Evolutionary conservation across 2,329 filamentous ascomycete species (phyloP).

Genomic region (Trichoderma cornu-damae): DNA sequence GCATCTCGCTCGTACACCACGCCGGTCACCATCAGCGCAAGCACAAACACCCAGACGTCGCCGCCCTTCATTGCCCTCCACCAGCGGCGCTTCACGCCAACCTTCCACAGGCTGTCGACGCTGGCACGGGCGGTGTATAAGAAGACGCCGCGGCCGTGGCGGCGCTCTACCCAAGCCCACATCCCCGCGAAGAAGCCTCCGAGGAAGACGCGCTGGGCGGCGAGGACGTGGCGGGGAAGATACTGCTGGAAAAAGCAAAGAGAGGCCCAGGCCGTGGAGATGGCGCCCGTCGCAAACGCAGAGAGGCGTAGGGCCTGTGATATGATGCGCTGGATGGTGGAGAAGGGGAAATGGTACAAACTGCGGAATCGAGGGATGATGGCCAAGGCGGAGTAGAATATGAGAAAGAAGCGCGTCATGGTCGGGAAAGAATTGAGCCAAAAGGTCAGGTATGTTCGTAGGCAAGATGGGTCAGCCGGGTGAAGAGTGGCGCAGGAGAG

Average conservation of each 20-base stretch:
- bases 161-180: slow-evolving; percentile 73
- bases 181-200: slow-evolving; percentile 80
- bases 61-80: slow-evolving; percentile 79
- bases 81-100: slow-evolving; percentile 83
- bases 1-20: slow-evolving; percentile 70
- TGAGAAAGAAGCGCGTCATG: slow-evolving; percentile 70
- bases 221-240: slow-evolving; percentile 67
- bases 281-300: slow-evolving; percentile 69
- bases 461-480: slow-evolving; percentile 80
- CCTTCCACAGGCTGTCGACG: slow-evolving; percentile 83
- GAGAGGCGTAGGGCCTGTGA: slow-evolving; percentile 67
- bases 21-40: slow-evolving; percentile 72
- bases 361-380: slow-evolving; percentile 62
- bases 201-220: slow-evolving; percentile 84
- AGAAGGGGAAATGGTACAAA: slow-evolving; percentile 64
- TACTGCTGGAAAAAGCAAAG: slow-evolving; percentile 83
- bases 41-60: slow-evolving; percentile 78
- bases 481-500: slow-evolving; percentile 89
- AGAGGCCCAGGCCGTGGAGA: slow-evolving; percentile 81
- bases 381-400: slow-evolving; percentile 64
- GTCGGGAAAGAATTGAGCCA: slow-evolving; percentile 78
- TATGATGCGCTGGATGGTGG: slow-evolving; percentile 61
- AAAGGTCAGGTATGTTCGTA: slow-evolving; percentile 80
- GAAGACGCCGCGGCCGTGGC: slow-evolving; percentile 62
- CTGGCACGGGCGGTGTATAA: slow-evolving; percentile 74